These are phyloP conservation scores for Monosporascus sp. DNA, from an alignment of 2,329 filamentous ascomycete genomes.

Conservation along the genomic window DNA sequence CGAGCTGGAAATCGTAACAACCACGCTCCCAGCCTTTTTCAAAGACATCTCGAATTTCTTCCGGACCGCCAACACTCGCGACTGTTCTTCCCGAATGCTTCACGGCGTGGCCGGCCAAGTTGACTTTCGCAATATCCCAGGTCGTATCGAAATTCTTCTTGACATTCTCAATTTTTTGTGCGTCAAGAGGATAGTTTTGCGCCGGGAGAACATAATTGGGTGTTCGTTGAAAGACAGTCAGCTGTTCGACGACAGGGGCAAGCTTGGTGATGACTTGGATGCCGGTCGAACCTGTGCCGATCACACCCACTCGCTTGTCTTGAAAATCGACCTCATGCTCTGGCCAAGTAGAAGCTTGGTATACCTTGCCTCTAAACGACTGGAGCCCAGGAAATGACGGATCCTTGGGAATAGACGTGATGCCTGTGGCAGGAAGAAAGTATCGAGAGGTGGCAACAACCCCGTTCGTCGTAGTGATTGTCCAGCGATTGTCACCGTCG, in stretches of 20 bases:
- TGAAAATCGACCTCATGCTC: background rate
- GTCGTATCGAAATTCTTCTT: background rate
- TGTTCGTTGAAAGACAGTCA: constrained; percentile 23
- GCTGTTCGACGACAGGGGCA: constrained; percentile 11
- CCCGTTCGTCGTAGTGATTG: background rate
- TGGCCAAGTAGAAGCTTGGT: constrained; percentile 15
- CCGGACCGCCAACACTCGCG: too few species aligned
- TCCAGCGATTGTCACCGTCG: background rate
- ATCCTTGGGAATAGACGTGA: constrained; percentile 1
- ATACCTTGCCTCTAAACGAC: constrained; percentile 9
- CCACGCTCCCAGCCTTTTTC: too few species aligned
- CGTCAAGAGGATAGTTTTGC: too few species aligned
- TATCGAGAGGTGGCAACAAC: background rate
- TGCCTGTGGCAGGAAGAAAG: constrained; percentile 4
- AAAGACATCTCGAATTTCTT: too few species aligned
- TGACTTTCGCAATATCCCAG: too few species aligned
- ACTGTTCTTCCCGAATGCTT: too few species aligned
- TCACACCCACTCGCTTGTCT: constrained; percentile 18
- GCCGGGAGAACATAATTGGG: constrained; percentile 19
- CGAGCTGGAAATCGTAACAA: background rate
- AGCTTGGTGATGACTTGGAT: constrained; percentile 26
- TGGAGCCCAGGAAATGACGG: constrained; percentile 10
- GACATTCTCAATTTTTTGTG: constrained; percentile 2
- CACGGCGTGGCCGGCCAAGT: too few species aligned
- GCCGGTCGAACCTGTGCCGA: constrained; percentile 27